Evolutionary conservation across 306 rosid genomes (phyloP), one percentile per base, ranked within the genome.

Genomic region (Cercis canadensis): DNA sequence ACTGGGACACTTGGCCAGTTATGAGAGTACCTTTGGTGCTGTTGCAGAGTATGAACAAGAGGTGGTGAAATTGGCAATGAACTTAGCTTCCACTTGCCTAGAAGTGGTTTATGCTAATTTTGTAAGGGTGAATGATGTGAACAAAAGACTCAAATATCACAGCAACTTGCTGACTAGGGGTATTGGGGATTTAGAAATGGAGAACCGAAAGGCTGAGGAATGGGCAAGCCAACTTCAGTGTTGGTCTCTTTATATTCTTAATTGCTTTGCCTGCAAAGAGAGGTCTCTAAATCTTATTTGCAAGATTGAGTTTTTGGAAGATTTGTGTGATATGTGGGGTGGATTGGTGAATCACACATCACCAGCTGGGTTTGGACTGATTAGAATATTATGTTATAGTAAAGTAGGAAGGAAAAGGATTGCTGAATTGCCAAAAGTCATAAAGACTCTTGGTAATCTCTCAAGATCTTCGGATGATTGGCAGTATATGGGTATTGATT

Each of bases 401-500:
- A 85, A 82, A 71, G 3, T 72, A 6, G 92, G 96, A 62, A 89
- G 96, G 70, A 79, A 71, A 78, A 68, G 5, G 36, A 74, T 92
- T 74, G 69, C 83, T 46, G 79, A 80, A 43, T 80, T 64, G 5
- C 80, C 46, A 46, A 80, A 83, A n/a, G n/a, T n/a, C n/a, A n/a
- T n/a, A n/a, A n/a, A 66, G 5, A 13, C 45, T 49, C 79, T 92
- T 0, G 78, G 94, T 32, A 92, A 87, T 57, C 74, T 92, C 16
- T 82, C 96, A 6, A 82, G 94, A 73, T 92, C 97, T 67, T 92
- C 90, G 2, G 92, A 92, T 81, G 90, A 92, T 69, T 92, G 97
- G 96, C 97, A 92, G 39, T 87, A 92, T 31, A 81, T 87, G 77
- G 96, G 92, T 11, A 86, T 92, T 2, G 87, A 92, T 36, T 92